Percentiles rank a stretch among this genome's conserved stretches.
Conservation (phyloP, 1,284 basidiomycete species). For the Athelia psychrophila region DNA sequence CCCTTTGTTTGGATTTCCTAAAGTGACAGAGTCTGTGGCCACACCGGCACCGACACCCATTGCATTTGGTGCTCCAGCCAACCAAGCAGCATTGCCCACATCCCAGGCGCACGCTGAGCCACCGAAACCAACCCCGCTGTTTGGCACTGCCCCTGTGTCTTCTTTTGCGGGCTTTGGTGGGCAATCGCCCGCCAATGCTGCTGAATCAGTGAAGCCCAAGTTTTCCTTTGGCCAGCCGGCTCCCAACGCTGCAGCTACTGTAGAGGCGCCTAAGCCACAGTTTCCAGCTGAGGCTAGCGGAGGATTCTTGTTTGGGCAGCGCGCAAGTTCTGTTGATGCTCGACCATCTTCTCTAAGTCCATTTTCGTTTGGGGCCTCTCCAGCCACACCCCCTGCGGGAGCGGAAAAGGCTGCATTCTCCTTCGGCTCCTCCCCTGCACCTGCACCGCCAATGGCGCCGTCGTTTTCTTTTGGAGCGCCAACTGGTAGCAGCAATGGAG, state of each 20-base stretch:
- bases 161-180: conserved; percentile 1
- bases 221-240: conserved; percentile 11
- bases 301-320: conserved; percentile 23
- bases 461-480: conserved; percentile 29
- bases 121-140: neutral
- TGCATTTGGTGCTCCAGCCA: conserved; percentile 8
- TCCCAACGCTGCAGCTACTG: neutral
- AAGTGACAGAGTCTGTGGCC: conserved; percentile 2
- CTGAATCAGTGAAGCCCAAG: neutral
- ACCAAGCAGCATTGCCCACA: neutral
- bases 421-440: conserved; percentile 24
- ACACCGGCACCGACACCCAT: conserved; percentile 1
- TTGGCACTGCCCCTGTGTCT: neutral
- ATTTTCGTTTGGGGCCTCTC: conserved; percentile 28
- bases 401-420: conserved; percentile 21
- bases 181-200: neutral
- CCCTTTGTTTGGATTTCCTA: conserved; percentile 5
- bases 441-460: conserved; percentile 12
- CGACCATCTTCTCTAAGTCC: conserved; percentile 14
- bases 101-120: neutral
- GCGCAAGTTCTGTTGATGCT: conserved; percentile 15
- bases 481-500: conserved; percentile 19
- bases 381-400: conserved; percentile 17
- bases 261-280: conserved; percentile 18
- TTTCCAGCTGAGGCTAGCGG: conserved; percentile 16